Conservation (phyloP, 2,329 filamentous ascomycete genomes). For the Helotiales sp. region DNA sequence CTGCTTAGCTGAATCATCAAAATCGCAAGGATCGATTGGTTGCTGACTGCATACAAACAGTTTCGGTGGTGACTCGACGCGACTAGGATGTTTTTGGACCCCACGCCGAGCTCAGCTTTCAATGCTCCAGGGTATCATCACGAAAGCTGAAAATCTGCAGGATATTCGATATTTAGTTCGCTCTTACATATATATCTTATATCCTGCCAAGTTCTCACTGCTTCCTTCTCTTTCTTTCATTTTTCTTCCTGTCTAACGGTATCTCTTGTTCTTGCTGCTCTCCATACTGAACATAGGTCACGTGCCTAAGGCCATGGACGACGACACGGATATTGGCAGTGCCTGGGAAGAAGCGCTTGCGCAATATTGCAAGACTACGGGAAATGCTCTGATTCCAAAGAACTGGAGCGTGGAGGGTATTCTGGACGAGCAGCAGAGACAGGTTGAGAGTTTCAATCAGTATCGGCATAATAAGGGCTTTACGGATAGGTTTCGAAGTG, state of each 20-base stretch:
- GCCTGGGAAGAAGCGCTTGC: not conserved
- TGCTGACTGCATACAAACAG: not conserved
- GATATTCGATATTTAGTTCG: too few relatives aligned
- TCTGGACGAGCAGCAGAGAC: slow-evolving; percentile 1
- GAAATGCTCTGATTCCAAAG: slow-evolving; percentile 5
- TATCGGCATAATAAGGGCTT: slow-evolving; percentile 39
- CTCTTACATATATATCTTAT: not conserved
- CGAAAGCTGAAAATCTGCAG: too few relatives aligned
- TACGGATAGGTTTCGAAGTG: slow-evolving; percentile 1
- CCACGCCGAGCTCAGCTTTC: not conserved
- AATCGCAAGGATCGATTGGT: too few relatives aligned
- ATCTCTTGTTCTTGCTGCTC: too few relatives aligned
- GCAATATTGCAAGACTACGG: slow-evolving; percentile 1
- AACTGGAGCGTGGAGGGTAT: slow-evolving; percentile 4
- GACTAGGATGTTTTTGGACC: not conserved
- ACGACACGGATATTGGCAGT: not conserved
- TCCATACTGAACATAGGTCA: not conserved
- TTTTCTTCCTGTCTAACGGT: too few relatives aligned
- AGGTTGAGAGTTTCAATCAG: slow-evolving; percentile 62
- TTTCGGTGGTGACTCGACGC: not conserved
- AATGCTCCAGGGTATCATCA: not conserved
- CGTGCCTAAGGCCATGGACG: not conserved
- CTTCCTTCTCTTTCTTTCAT: not conserved
- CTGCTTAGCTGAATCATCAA: not conserved
- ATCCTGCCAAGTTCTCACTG: not conserved